phyloP scores from a whole-genome alignment of 371 early-diverging fungal species.

The Haplosporangium sp. region DNA sequence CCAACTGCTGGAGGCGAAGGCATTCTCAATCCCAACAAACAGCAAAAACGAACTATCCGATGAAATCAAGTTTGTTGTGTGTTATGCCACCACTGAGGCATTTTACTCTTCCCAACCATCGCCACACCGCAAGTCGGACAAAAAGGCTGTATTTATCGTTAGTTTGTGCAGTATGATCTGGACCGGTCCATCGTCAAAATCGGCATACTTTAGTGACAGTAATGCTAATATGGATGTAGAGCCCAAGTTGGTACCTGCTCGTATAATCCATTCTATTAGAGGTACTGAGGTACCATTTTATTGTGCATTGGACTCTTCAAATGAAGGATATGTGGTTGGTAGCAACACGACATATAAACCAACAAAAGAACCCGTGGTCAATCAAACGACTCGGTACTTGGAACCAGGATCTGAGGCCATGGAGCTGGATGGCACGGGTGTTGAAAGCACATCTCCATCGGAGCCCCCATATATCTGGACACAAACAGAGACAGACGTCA shows the following conservation, averaged over 20 bases:
- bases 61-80: slow-evolving; percentile 47
- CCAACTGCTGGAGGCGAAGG: slow-evolving; percentile 54
- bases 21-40: slow-evolving; percentile 21
- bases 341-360: slow-evolving; percentile 57
- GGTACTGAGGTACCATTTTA: slow-evolving; percentile 77
- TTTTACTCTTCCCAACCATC: slow-evolving; percentile 51
- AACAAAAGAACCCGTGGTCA: slow-evolving; percentile 28
- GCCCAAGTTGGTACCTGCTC: not conserved
- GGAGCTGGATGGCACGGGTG: slow-evolving; percentile 38
- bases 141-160: slow-evolving; percentile 52
- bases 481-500: slow-evolving; percentile 77
- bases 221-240: slow-evolving; percentile 3
- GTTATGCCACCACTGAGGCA: slow-evolving; percentile 26
- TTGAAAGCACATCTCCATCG: slow-evolving; percentile 16
- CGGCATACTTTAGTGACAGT: not conserved
- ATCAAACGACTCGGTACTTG: slow-evolving; percentile 47
- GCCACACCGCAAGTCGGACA: slow-evolving; percentile 38
- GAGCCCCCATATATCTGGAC: slow-evolving; percentile 77
- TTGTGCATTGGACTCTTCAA: slow-evolving; percentile 63
- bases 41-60: slow-evolving; percentile 7
- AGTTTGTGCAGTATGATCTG: slow-evolving; percentile 34
- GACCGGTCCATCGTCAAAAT: not conserved
- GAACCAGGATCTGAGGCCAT: slow-evolving; percentile 35
- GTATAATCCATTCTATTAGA: slow-evolving; percentile 62
- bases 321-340: slow-evolving; percentile 64